These are phyloP conservation scores for Ceratobasidium sp. DNA, from an alignment of 1,284 basidiomycete genomes.

Conservation along the genomic window DNA sequence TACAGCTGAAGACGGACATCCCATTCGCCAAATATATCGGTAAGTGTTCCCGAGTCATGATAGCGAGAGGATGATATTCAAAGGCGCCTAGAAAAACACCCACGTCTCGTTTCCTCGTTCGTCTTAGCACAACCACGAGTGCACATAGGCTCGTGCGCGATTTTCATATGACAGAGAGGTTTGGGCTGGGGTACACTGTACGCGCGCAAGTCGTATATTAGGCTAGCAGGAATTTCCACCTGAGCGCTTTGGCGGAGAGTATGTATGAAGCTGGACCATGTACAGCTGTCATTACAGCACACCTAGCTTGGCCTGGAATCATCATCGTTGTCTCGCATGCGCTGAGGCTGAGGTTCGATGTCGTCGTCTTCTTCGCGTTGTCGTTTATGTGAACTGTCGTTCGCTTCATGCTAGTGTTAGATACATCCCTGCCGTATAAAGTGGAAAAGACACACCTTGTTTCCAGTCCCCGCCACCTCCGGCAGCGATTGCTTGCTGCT, in stretches of 20 bases:
- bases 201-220: constrained; percentile 67
- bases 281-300: constrained; percentile 22
- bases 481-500: constrained; percentile 63
- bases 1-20: constrained; percentile 53
- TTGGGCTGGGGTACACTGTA: constrained; percentile 60
- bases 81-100: constrained; percentile 45
- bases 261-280: constrained; percentile 14
- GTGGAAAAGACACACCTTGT: constrained; percentile 20
- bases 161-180: constrained; percentile 65
- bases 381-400: constrained; percentile 41
- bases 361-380: constrained; percentile 50
- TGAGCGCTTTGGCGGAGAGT: constrained; percentile 58
- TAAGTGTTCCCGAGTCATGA: constrained; percentile 53
- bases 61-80: neutral
- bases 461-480: constrained; percentile 86
- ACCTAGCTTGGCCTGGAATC: neutral
- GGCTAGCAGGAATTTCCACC: constrained; percentile 66
- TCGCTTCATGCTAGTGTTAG: neutral
- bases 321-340: constrained; percentile 19
- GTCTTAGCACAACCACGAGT: constrained; percentile 65
- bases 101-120: constrained; percentile 64
- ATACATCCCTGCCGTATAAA: neutral
- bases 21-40: constrained; percentile 63
- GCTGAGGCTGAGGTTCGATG: constrained; percentile 44
- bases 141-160: constrained; percentile 72